Base-by-base conservation (phyloP, 306 rosid genomes). In the Prunus mongolica region DNA sequence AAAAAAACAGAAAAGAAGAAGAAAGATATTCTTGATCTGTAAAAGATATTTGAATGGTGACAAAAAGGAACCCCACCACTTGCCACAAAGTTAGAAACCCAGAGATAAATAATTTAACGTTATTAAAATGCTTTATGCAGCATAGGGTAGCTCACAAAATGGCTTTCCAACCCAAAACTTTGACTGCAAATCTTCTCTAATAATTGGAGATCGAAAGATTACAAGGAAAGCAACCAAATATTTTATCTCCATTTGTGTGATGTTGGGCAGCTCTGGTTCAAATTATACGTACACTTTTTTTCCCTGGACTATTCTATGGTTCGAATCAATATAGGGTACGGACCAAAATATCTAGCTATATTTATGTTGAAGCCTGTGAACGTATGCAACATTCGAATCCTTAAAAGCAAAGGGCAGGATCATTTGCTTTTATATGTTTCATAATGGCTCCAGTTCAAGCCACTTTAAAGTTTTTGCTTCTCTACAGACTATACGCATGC, bases 31-130 rank as follows among this genome's bases (percentile, higher is more conserved):
- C 46, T 54, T 65, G 34, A 22, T 58, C 74, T 76, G 44, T 63
- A 71, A 87, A 87, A 79, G 80, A 78, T 73, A 51, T 77, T 62
- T 78, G 72, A 20, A 79, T 77, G 63, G 80, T 72, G 83, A 86
- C 86, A 84, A 85, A 79, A 85, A 67, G 71, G 38, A 62, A 69
- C 75, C 81, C 81, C 79, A 67, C 67, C 55, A 49, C 58, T 15
- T 58, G 62, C 81, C 75, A 75, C 81, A 75, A 72, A 27, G 69
- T 73, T 58, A 71, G 55, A 65, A 56, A 19, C n/a, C 73, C 74
- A 32, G 11, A 62, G 77, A 82, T 54, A 55, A 24, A 25, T 15
- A 25, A 82, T 63, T 82, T 70, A 72, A 75, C 68, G 61, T 75
- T 65, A 24, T 61, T 51, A 62, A 81, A 63, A 34, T 80, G 86